These are phyloP conservation scores for Entomortierella chlamydospora DNA, from an alignment of 192 early-diverging fungal species.

Conservation along the genomic window DNA sequence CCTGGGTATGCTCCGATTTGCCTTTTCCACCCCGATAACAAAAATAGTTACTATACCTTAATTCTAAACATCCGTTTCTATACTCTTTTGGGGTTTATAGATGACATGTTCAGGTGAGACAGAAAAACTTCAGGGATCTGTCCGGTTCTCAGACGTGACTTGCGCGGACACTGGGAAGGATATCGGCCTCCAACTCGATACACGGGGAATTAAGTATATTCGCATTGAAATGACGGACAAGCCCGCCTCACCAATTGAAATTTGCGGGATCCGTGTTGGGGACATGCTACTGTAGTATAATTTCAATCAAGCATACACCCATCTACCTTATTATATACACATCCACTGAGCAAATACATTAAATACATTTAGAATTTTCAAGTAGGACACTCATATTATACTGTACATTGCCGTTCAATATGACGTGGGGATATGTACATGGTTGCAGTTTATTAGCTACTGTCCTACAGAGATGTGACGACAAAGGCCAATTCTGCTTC, in stretches of 20 bases:
- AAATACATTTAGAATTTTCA: not conserved
- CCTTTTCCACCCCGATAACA: not conserved
- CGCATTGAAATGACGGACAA: slow-evolving; percentile 40
- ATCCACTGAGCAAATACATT: not conserved
- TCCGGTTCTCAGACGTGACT: slow-evolving; percentile 23
- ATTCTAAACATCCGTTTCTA: not conserved
- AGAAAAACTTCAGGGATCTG: slow-evolving; percentile 20
- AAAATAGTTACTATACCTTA: not conserved
- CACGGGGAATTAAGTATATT: slow-evolving; percentile 28
- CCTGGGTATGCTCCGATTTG: slow-evolving; percentile 15
- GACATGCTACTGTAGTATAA: slow-evolving; percentile 32
- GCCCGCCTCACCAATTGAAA: slow-evolving; percentile 25
- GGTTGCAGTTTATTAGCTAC: not conserved
- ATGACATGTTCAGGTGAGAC: slow-evolving; percentile 31
- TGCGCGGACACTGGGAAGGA: slow-evolving; percentile 26
- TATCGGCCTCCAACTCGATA: slow-evolving; percentile 35
- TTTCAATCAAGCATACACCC: not conserved
- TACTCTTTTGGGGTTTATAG: slow-evolving; percentile 5
- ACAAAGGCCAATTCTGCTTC: slow-evolving; percentile 21
- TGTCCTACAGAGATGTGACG: not conserved
- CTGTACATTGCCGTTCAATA: not conserved
- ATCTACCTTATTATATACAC: not conserved
- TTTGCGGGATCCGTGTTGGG: slow-evolving; percentile 46
- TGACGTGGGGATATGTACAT: not conserved
- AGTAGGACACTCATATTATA: not conserved